Evolutionary conservation across 2,329 filamentous ascomycete species (phyloP), one percentile per base, ranked within the genome.

Genomic region (Xylariaceae sp.): DNA sequence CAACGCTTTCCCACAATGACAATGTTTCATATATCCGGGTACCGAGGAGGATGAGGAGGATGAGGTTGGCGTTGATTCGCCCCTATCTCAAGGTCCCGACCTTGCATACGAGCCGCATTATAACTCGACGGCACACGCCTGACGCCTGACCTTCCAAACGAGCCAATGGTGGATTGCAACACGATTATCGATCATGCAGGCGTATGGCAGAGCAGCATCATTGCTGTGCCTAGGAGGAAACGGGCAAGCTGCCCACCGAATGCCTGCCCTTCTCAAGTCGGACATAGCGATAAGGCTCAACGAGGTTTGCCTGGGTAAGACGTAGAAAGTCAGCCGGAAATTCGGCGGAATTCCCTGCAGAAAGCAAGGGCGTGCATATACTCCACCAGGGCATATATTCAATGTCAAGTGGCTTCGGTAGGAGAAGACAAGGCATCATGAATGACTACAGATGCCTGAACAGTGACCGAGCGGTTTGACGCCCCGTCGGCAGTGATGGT

Each of bases 1-100:
- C 9, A 47, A 50, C 30, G 11, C 32, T 29, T 42, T 53, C 46
- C 35, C 54, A 52, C 55, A 37, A 46, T 37, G 39, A 42, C 19
- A 32, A 30, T 46, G 5, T 26, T 45, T 43, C 26, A 3, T 4
- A 9, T 6, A n/a, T 7, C 12, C 39, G 12, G 9, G 26, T 3
- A 12, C 7, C 12, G 6, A 12, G 39, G 9, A 35, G 39, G 26
- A 5, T 12, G 9, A 9, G 39, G n/a, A 6, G 39, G n/a, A 12
- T 4, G 12, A 40, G 26, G 4, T 4, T 19, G 19, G 19, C 19
- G 19, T 19, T 19, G 19, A 19, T 19, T 19, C 19, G 19, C 19
- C 19, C 19, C 19, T 19, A 19, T 19, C 19, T 19, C 19, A 19
- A 19, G 19, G 19, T 19, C 19, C 2, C 2, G 19, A 19, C 19